phyloP scores from a whole-genome alignment of 139 green algal genomes.

The Chlamydomonas sp. region DNA sequence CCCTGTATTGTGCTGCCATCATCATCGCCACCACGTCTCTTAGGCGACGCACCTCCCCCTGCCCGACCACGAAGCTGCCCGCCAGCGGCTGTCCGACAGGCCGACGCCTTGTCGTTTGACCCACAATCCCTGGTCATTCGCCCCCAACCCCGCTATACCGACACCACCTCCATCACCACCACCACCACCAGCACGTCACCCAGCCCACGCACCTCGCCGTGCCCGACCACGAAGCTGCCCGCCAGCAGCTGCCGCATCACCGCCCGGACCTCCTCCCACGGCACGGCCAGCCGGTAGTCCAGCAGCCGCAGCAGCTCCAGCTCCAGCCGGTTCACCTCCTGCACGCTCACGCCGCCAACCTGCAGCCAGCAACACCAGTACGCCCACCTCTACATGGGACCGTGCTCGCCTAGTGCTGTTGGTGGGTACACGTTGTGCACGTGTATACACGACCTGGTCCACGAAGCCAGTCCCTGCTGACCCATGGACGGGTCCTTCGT shows the following conservation, averaged over 20 bases:
- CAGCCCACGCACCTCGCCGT: conserved; percentile 5
- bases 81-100: conserved; percentile 11
- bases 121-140: background rate
- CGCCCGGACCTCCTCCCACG: conserved; percentile 18
- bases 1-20: too few relatives aligned
- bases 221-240: conserved; percentile 12
- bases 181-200: background rate
- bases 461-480: too few relatives aligned
- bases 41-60: conserved; percentile 7
- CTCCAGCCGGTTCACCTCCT: conserved; percentile 86
- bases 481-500: too few relatives aligned
- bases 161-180: too few relatives aligned
- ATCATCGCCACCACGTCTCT: too few relatives aligned
- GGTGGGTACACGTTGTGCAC: too few relatives aligned
- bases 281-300: conserved; percentile 68
- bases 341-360: conserved; percentile 72
- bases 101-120: too few relatives aligned
- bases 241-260: conserved; percentile 26
- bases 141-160: too few relatives aligned
- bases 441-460: too few relatives aligned
- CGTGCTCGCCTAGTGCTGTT: too few relatives aligned
- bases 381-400: too few relatives aligned
- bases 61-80: conserved; percentile 12
- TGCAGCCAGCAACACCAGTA: background rate
- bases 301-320: conserved; percentile 77